Percentiles rank a stretch among this genome's conserved stretches.
phyloP scores from a whole-genome alignment of 225 moss, liverwort and hornwort species.

The Neckera pumila region DNA sequence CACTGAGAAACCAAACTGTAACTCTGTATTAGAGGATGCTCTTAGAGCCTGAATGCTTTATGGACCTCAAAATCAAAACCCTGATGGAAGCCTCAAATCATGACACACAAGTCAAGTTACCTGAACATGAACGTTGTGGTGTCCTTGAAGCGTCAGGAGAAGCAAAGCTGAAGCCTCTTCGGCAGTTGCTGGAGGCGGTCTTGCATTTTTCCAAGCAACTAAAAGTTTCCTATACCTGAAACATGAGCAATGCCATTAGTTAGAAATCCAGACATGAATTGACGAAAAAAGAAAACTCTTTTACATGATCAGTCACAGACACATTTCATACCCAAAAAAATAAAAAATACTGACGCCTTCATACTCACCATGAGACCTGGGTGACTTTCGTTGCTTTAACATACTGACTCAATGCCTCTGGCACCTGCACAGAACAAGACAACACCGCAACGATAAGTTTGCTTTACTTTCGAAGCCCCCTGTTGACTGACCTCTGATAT shows the following conservation, averaged over 20 bases:
- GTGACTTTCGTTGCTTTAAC: constrained; percentile 44
- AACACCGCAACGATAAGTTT: background rate
- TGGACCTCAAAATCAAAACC: background rate
- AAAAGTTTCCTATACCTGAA: constrained; percentile 50
- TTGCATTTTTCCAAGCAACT: constrained; percentile 47
- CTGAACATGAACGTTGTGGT: constrained; percentile 49
- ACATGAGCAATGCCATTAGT: background rate
- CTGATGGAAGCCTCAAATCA: background rate
- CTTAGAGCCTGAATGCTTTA: too few species aligned
- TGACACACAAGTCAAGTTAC: constrained; percentile 12
- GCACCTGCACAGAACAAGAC: constrained; percentile 21
- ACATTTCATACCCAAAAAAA: background rate
- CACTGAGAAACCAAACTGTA: background rate
- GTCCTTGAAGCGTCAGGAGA: constrained; percentile 38
- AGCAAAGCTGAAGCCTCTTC: constrained; percentile 42
- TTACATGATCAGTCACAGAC: background rate
- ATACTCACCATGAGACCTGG: constrained; percentile 33
- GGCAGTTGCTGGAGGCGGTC: constrained; percentile 30
- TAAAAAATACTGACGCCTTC: background rate
- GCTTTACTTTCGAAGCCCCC: background rate
- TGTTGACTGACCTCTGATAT: background rate
- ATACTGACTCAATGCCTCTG: constrained; percentile 41
- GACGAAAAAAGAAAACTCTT: background rate
- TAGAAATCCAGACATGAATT: background rate
- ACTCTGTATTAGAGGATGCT: background rate